Evolutionary conservation across 2,329 filamentous ascomycete species (phyloP), one percentile per base, ranked within the genome.

Genomic region (Apiospora rasikravindrae): DNA sequence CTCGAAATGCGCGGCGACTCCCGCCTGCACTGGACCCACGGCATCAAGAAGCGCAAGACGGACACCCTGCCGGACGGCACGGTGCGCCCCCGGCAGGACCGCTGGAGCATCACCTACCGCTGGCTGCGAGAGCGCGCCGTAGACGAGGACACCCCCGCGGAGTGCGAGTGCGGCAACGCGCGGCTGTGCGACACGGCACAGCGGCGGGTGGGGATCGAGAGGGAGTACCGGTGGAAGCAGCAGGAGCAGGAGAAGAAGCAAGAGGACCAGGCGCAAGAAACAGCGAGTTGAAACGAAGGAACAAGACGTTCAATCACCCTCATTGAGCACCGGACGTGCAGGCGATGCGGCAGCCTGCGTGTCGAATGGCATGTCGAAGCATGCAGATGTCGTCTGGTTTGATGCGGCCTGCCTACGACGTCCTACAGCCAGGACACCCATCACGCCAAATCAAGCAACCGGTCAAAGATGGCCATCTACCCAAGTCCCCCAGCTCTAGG

Each of bases 21-120:
- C 16, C 80, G 87, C 22, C 76, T 88, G 75, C 86, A 88, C 78
- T 89, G 87, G 86, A 88, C 87, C 16, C 88, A 89, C 74, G 86
- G 85, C 0, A 89, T 89, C 73, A 84, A 84, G 74, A 83, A 86
- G 71, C 83, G 87, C 68, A 89, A 88, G 77, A 89, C 84, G 4
- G 87, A 89, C 71, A 79, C 78, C 0, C 72, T 88, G 1, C 22
- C 79, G 0, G 86, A 88, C 74, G 87, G 85, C 0, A 83, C 81
- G 1, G 81, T 87, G 2, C 80, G 87, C 6, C 72, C 74, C 47
- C 80, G 87, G 0, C 75, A 73, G 1, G 81, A 88, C 42, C 81
- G 87, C 8, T 89, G 87, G 87, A 89, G 87, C 75, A 82, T 89
- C 61, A 89, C 87, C 2, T 89, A 87, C 75, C 83, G 87, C 0